Evolutionary conservation across 2,329 filamentous ascomycete genomes (phyloP).

Genomic region (Fusarium metavorans): DNA sequence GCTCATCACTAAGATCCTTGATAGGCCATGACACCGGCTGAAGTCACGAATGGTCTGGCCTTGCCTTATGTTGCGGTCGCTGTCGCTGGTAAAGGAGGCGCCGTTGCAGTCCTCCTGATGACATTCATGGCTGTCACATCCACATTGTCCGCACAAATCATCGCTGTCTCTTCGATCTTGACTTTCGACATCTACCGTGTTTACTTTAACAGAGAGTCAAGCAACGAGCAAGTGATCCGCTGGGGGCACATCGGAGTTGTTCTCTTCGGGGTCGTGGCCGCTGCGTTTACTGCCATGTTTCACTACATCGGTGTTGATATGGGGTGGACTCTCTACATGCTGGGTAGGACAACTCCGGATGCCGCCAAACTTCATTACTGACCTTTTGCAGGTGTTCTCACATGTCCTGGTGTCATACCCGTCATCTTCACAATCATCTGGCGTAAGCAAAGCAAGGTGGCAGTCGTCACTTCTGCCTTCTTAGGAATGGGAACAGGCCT

Average conservation of each 20-base stretch:
- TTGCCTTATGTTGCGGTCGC: conserved; percentile 87
- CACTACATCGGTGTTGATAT: conserved; percentile 10
- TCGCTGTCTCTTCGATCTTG: conserved; percentile 79
- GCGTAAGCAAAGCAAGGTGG: background rate
- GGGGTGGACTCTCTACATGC: conserved; percentile 21
- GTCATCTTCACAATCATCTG: background rate
- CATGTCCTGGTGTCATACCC: background rate
- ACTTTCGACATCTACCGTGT: background rate
- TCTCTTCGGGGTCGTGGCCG: background rate
- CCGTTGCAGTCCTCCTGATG: conserved; percentile 81
- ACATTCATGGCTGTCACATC: conserved; percentile 93
- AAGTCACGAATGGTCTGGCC: conserved; percentile 84
- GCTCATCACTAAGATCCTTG: conserved; percentile 63
- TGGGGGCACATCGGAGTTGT: background rate
- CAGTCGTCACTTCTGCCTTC: conserved; percentile 58
- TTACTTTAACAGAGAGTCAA: background rate
- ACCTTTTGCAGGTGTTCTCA: background rate
- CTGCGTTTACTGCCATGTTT: background rate
- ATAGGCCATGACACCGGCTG: conserved; percentile 48
- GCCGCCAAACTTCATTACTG: background rate
- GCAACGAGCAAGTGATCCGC: background rate
- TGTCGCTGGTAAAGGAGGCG: conserved; percentile 83
- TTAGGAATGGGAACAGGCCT: conserved; percentile 60
- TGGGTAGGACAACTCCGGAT: background rate
- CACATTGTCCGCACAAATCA: conserved; percentile 84